Evolutionary conservation across 2,329 filamentous ascomycete species (phyloP), one percentile per base, ranked within the genome.

Genomic region (Verticillium tricorpus): DNA sequence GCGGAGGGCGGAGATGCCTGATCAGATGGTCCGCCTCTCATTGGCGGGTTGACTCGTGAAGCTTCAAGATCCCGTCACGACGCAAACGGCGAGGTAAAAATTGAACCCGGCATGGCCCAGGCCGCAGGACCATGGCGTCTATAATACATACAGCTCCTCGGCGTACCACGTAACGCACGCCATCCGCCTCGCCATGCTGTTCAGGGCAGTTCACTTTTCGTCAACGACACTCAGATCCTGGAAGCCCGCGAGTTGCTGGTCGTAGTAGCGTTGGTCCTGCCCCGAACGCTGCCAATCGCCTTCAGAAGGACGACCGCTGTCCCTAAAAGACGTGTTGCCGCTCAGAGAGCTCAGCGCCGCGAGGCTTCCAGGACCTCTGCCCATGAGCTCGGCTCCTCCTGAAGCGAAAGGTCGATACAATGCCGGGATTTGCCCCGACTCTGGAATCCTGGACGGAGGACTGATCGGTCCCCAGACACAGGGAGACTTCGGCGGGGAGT

Each of bases 401-500:
- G 7, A 3, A 14, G 11, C 45, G 19, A 52, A 52, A 3, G 19
- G 45, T 11, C n/a, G 19, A 52, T 52, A 52, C 5, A n/a, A 14
- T 3, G 45, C 14, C 22, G 45, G 45, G 28, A n/a, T n/a, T 31
- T 34, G 15, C 28, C 6, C 34, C 34, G 37, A 1, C 14, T 15
- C 28, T 7, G 54, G 54, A 25, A 32, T 1, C 54, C 67, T 70
- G 28, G 69, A 64, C 37, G 69, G 72, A n/a, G 69, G 68, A 19
- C 67, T 68, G 54, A 73, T 68, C 1, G 70, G 66, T 1, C 71
- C 70, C 70, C 73, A 74, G 58, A 67, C 62, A 28, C 69, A 72
- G 0, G 64, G 65, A 35, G 67, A 60, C 15, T 56, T 60, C 12
- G 64, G 61, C 11, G 65, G 61, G 28, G 61, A 22, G 2, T 22